Conservation (phyloP, 2,329 filamentous ascomycete species). For the Chlorencoelia australis region DNA sequence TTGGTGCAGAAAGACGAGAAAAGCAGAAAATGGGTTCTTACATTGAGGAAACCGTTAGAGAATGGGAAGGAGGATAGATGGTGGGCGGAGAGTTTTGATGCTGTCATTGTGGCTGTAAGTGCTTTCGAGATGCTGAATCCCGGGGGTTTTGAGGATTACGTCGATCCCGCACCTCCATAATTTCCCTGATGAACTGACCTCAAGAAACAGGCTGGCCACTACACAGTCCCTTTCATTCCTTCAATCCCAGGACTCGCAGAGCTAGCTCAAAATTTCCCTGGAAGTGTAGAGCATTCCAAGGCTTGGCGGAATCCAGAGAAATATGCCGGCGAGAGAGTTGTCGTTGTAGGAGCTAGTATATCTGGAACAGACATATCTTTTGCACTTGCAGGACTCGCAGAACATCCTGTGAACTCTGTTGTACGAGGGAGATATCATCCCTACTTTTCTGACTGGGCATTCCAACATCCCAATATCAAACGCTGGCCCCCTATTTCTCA, state of each 20-base stretch:
- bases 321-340: conserved; percentile 43
- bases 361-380: conserved; percentile 53
- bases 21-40: conserved; percentile 40
- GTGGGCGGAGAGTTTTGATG: conserved; percentile 56
- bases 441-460: conserved; percentile 50
- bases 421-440: conserved; percentile 41
- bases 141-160: too few relatives aligned
- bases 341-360: conserved; percentile 54
- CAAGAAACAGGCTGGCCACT: conserved; percentile 63
- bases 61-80: conserved; percentile 40
- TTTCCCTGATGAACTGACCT: too few relatives aligned
- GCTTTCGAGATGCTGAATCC: too few relatives aligned
- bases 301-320: conserved; percentile 54
- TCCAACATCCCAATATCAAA: conserved; percentile 45
- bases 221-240: conserved; percentile 54
- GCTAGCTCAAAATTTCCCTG: conserved; percentile 46
- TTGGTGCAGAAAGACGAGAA: conserved; percentile 38
- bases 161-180: too few relatives aligned
- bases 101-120: conserved; percentile 55
- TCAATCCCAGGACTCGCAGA: conserved; percentile 45
- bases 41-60: conserved; percentile 35
- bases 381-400: conserved; percentile 37
- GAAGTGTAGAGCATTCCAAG: conserved; percentile 57
- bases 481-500: conserved; percentile 38
- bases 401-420: conserved; percentile 41